Evolutionary conservation across 345 rosid genomes (phyloP), one percentile per base, ranked within the genome.

Genomic region (Euphorbia pulcherrima): DNA sequence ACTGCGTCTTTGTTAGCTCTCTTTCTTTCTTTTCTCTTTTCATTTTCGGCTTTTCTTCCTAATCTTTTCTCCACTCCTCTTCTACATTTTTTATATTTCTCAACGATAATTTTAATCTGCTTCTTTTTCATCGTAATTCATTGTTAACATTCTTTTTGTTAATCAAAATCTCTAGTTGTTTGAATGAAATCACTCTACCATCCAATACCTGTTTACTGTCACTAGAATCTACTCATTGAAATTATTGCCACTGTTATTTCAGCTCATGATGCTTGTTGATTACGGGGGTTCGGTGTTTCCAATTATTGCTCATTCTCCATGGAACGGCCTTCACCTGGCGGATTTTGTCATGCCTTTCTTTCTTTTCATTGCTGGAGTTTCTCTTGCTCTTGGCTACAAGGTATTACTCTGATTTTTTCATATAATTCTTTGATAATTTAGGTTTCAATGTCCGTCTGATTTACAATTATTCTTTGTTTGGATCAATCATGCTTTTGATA

Each of bases 331-430:
- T 51, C 81, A 40, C 40, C 61, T 82, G 72, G 86, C 86, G 14
- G 86, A 82, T 75, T 72, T 79, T 65, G 86, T 82, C 39, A 79
- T 82, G 83, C 86, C 86, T 0, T 82, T 79, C 61, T 82, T 82
- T 62, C 83, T 82, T 41, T 79, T 79, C 41, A n/a, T 72, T n/a
- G 74, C 77, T 51, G 86, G 83, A 12, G 76, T 79, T 35, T 82
- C 83, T 71, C 79, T 75, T 12, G 86, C 86, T 3, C 80, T 82
- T 60, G 78, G 75, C 67, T 77, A 82, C 64, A 82, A 75, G 83
- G 86, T 82, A 64, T 48, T 13, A 10, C 12, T 64, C 20, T 0
- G 16, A 18, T 6, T 9, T 29, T 64, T 69, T 30, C 41, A 29
- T 18, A 23, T 18, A 21, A 44, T 68, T 0, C 5, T 5, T 57